Percentiles rank a stretch among this genome's conserved stretches.
Evolutionary conservation across 306 rosid genomes (phyloP).

Genomic region (Pterocarpus macrocarpus): DNA sequence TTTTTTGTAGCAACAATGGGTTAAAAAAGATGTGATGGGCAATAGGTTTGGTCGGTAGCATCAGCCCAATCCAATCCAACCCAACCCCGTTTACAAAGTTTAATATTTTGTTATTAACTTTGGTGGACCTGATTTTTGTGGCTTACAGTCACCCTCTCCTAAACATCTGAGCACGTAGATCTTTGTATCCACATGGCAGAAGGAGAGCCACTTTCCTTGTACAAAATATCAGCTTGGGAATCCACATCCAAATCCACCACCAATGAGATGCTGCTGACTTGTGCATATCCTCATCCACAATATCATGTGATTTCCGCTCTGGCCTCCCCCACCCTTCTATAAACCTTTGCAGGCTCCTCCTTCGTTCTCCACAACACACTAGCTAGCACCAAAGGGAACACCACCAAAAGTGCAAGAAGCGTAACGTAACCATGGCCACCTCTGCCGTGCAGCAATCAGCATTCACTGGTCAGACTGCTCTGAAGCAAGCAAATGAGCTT

Average conservation of each 20-base stretch:
- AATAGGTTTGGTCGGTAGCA: neutral
- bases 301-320: conserved; percentile 53
- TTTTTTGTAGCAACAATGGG: too few species aligned
- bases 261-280: conserved; percentile 81
- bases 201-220: conserved; percentile 30
- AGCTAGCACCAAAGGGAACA: conserved; percentile 10
- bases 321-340: conserved; percentile 37
- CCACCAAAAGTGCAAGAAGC: conserved; percentile 37
- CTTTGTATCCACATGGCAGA: conserved; percentile 66
- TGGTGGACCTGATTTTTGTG: conserved; percentile 51
- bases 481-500: conserved; percentile 85
- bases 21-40: neutral
- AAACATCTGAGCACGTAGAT: conserved; percentile 49
- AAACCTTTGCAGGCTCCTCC: conserved; percentile 28
- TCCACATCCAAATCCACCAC: conserved; percentile 60
- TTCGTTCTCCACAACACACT: conserved; percentile 27
- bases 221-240: conserved; percentile 62
- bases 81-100: neutral
- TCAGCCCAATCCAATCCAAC: conserved; percentile 8
- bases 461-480: conserved; percentile 79
- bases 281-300: conserved; percentile 86
- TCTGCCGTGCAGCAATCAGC: conserved; percentile 87
- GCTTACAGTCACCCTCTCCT: conserved; percentile 48
- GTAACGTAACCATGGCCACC: conserved; percentile 71
- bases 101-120: neutral